A percentile compares a stretch with the other conserved stretches of the same genome.
Conservation (phyloP, 108 stramenopile genomes). For the Aureococcus anophagefferens region DNA sequence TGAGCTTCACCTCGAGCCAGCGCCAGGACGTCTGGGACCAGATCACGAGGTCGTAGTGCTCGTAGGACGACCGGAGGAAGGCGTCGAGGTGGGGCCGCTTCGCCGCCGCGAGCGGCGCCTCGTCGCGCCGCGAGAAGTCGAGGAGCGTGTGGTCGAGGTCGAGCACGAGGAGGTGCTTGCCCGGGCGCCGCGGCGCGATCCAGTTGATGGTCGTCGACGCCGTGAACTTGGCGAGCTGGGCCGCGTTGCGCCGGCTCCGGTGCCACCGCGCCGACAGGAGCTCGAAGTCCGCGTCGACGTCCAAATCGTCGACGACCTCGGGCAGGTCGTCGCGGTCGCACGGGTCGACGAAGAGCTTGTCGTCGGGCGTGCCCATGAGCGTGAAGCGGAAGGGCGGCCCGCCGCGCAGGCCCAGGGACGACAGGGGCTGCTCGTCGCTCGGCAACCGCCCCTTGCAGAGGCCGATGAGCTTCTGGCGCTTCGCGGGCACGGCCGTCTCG, state of each 20-base stretch:
- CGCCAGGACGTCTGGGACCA: conserved; percentile 94
- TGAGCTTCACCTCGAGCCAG: conserved; percentile 90
- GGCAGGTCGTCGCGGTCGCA: conserved; percentile 59
- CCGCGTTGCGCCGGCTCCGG: conserved; percentile 46
- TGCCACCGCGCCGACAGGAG: background rate
- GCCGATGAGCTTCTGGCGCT: conserved; percentile 83
- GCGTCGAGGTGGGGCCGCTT: conserved; percentile 80
- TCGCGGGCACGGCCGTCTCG: conserved; percentile 52
- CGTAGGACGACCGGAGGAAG: conserved; percentile 65
- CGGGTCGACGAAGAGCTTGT: conserved; percentile 80
- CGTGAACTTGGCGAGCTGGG: conserved; percentile 72
- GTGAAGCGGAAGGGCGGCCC: conserved; percentile 59
- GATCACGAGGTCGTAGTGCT: conserved; percentile 78
- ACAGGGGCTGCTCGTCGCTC: conserved; percentile 53
- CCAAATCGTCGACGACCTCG: conserved; percentile 27
- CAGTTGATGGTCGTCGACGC: conserved; percentile 67
- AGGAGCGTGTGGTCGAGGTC: conserved; percentile 91
- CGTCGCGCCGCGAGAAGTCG: conserved; percentile 56
- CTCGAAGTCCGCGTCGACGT: background rate
- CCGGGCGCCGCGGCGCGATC: conserved; percentile 66
- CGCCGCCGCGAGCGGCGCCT: background rate
- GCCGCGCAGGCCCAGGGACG: conserved; percentile 43
- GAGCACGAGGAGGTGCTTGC: conserved; percentile 76
- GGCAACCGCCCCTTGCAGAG: conserved; percentile 31
- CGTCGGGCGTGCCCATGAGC: conserved; percentile 90